These are phyloP conservation scores for Casaregolazyma lundiana DNA, from an alignment of 1,139 yeast genomes.

Conservation along the genomic window DNA sequence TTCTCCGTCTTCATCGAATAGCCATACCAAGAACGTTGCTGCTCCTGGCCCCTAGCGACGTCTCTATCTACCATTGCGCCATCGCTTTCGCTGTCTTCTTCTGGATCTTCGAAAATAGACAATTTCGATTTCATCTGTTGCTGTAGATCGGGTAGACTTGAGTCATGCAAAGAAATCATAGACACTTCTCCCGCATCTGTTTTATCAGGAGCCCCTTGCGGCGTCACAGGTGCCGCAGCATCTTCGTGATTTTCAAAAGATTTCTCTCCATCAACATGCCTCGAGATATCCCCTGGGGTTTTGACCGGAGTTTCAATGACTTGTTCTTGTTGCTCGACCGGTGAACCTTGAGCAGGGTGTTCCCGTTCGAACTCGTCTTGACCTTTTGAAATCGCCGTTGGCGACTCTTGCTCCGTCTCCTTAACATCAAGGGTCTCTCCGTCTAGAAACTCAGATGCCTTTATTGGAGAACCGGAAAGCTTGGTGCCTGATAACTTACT, in stretches of 20 bases:
- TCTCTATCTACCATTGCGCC: too few species aligned
- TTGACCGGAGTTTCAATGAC: not conserved
- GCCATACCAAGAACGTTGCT: conserved; percentile 17
- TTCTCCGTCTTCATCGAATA: conserved; percentile 20
- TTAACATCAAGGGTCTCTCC: not conserved
- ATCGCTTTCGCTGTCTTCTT: conserved; percentile 9
- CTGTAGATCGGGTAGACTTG: conserved; percentile 8
- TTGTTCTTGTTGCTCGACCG: too few species aligned
- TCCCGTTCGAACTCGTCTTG: not conserved
- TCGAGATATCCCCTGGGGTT: not conserved
- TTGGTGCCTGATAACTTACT: too few species aligned
- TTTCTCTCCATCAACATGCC: not conserved
- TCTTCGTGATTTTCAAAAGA: not conserved
- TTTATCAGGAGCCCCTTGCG: not conserved
- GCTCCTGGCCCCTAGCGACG: not conserved
- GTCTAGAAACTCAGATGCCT: too few species aligned
- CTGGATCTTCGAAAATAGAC: conserved; percentile 19
- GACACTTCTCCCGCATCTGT: not conserved
- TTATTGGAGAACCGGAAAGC: too few species aligned
- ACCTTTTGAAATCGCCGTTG: not conserved
- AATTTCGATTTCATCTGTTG: conserved; percentile 9
- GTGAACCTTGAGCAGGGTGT: not conserved
- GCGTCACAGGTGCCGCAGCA: not conserved
- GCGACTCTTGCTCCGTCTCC: not conserved
- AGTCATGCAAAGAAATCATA: not conserved